A percentile compares a stretch with the other conserved stretches of the same genome.
These are phyloP conservation scores for Melampsora larici-populina DNA, from an alignment of 1,284 basidiomycete genomes.

Conservation along the genomic window DNA sequence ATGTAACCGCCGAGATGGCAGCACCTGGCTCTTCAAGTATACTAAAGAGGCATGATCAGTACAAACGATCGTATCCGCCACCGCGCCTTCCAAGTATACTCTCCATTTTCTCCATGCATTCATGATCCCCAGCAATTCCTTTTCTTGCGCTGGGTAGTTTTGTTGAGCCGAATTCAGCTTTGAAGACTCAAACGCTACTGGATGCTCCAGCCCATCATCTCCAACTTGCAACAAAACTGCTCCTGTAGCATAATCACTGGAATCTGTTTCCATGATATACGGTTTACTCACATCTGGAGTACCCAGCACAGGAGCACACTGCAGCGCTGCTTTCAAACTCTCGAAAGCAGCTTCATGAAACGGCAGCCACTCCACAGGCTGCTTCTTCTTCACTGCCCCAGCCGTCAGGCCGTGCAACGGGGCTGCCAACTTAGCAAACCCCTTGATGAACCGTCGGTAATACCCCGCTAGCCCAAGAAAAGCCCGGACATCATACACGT, in stretches of 20 bases:
- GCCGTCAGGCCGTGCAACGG: conserved; percentile 50
- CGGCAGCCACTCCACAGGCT: background rate
- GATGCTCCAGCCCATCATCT: conserved; percentile 2
- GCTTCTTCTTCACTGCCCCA: background rate
- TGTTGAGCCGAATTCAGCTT: conserved; percentile 39
- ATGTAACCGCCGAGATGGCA: conserved; percentile 53
- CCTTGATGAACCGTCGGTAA: conserved; percentile 56
- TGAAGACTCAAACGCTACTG: conserved; percentile 43
- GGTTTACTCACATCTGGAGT: background rate
- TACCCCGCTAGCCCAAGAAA: conserved; percentile 57
- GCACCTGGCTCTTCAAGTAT: conserved; percentile 54
- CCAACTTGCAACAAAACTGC: conserved; percentile 38
- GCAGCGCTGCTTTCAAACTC: background rate
- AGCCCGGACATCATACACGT: conserved; percentile 52
- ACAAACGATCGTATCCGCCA: conserved; percentile 51
- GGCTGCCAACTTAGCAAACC: conserved; percentile 53
- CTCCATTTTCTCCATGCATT: conserved; percentile 43
- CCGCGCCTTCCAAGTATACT: conserved; percentile 47
- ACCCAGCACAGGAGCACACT: background rate
- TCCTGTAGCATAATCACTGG: background rate
- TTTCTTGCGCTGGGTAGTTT: conserved; percentile 45
- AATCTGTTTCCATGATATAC: too few species aligned
- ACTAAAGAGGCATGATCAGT: conserved; percentile 57
- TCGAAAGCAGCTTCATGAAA: background rate
- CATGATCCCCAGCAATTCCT: conserved; percentile 45